Conservation (phyloP, 139 green algal genomes). For the Diplosphaera chodatii region DNA sequence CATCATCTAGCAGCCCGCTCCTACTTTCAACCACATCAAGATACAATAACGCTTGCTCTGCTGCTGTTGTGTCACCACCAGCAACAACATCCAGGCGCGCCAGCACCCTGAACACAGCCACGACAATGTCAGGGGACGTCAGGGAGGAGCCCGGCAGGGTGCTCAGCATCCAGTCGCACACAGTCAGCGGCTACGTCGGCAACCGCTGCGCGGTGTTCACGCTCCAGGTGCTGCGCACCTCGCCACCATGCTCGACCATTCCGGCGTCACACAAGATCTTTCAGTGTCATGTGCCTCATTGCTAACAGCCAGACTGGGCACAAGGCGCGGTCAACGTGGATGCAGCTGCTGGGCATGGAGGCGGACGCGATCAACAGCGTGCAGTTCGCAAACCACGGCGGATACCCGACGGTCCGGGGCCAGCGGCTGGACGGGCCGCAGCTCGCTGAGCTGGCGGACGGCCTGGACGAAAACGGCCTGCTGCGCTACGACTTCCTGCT, state of each 20-base stretch:
- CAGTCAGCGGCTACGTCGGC: conserved; percentile 51
- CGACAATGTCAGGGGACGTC: no score
- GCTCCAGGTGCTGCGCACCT: conserved; percentile 49
- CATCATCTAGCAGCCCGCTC: no score
- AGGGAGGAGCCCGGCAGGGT: not conserved
- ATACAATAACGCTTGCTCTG: no score
- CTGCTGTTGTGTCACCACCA: no score
- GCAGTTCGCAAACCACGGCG: conserved; percentile 49
- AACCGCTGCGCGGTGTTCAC: conserved; percentile 86
- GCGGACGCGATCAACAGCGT: conserved; percentile 82
- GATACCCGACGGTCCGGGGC: conserved; percentile 66
- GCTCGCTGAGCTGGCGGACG: conserved; percentile 61
- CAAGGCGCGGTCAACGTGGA: no score
- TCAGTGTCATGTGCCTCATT: no score
- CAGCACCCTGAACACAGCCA: no score
- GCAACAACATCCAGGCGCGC: no score
- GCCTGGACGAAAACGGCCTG: conserved; percentile 78
- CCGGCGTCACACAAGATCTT: no score
- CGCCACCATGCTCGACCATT: no score
- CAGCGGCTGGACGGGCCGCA: conserved; percentile 60
- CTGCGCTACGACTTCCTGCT: conserved; percentile 86
- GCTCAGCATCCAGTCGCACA: not conserved
- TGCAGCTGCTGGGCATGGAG: conserved; percentile 76
- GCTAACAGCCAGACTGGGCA: no score
- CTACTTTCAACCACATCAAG: no score